Evolutionary conservation across 768 basidiomycete species (phyloP), one percentile per base, ranked within the genome.

Genomic region (Pilatotrama ljubarskyi): DNA sequence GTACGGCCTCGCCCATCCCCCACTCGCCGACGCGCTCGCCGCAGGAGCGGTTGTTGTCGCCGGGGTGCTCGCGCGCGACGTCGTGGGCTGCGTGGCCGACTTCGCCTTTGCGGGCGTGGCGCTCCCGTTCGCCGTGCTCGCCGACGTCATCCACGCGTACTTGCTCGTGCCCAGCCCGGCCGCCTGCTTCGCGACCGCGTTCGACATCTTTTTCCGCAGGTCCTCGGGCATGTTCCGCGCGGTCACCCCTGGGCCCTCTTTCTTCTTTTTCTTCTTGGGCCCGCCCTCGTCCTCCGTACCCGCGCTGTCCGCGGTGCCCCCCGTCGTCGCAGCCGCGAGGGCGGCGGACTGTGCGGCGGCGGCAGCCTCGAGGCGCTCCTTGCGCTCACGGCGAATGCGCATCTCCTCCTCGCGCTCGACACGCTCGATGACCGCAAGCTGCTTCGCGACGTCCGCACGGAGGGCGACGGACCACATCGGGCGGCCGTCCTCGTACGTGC

Each of bases 221-320:
- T 95, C 93, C 73, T 94, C 93, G 5, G 87, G 88, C 90, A 95
- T 92, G 69, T 93, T 94, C 57, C 89, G 78, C 55, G 92, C 91
- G 0, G 90, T 90, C 11, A 92, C 88, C 11, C 91, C 89, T 0
- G 91, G 90, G 0, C 89, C 89, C 32, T 92, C 91, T 70, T 88
- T 87, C 72, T 91, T 92, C 73, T 88, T 83, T 75, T 81, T 81
- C 72, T 91, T 91, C 75, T 87, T 86, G 50, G 81, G 82, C 36
- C 78, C 80, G 1, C 78, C 82, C 5, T 82, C 84, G 18, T 68
- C 75, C 17, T 82, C 84, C 15, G 80, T 83, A 17, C 63, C 62
- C 36, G 72, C 72, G 44, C 66, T 68, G 24, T 78, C 77, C 11
- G 73, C 63, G 1, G 59, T 54, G 1, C 68, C 84, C 36, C 76